Conservation (phyloP, 257 asterid species). For the Fraxinus pennsylvanica region DNA sequence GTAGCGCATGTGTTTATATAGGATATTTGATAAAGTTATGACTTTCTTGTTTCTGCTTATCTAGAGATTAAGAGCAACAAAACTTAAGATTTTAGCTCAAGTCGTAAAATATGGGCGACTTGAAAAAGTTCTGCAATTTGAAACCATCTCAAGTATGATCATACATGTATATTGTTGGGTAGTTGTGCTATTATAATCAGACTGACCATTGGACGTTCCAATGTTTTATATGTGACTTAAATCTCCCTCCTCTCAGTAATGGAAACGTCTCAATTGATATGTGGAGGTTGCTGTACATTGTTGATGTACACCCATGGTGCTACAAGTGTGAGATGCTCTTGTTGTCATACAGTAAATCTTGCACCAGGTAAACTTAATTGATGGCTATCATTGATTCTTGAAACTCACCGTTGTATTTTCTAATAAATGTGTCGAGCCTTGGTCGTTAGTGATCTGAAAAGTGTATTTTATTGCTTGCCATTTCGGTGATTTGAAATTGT, state of each 20-base stretch:
- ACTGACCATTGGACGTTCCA: conserved; percentile 15
- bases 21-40: not conserved
- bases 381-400: not conserved
- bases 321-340: conserved; percentile 86
- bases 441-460: not conserved
- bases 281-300: conserved; percentile 88
- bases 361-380: conserved; percentile 63
- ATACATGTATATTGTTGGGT: not conserved
- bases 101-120: not conserved
- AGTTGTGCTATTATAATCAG: not conserved
- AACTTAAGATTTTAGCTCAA: not conserved
- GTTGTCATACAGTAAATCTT: conserved; percentile 88
- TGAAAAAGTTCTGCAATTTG: not conserved
- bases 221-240: conserved; percentile 21
- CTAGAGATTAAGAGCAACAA: not conserved
- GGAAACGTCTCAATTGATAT: conserved; percentile 90
- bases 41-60: not conserved
- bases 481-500: not conserved
- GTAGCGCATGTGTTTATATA: not conserved
- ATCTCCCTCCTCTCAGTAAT: conserved; percentile 48
- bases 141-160: conserved; percentile 11
- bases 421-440: not conserved
- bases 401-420: not conserved
- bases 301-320: conserved; percentile 88
- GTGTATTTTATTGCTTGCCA: not conserved